Percentiles rank a stretch among this genome's conserved stretches.
phyloP scores from a whole-genome alignment of 176 grass and related monocot species.

The Themeda triandra region DNA sequence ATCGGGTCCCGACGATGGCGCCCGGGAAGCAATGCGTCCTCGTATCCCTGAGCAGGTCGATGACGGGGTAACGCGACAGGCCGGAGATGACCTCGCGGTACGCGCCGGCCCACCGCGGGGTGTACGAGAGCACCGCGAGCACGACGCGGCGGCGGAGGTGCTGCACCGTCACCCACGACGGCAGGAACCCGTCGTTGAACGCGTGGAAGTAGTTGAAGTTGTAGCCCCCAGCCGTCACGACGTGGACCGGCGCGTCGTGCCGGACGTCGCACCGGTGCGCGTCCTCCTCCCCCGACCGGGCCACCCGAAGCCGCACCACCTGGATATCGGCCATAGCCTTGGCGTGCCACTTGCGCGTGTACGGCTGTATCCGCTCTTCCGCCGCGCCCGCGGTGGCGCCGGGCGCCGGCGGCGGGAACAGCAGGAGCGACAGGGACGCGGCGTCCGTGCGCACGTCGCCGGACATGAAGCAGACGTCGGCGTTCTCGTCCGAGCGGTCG shows the following conservation, averaged over 20 bases:
- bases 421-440: conserved; percentile 38
- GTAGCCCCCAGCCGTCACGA: conserved; percentile 66
- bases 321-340: conserved; percentile 33
- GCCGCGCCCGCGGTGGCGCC: neutral
- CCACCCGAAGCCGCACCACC: conserved; percentile 40
- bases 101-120: conserved; percentile 52
- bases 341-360: conserved; percentile 79
- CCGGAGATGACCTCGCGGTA: conserved; percentile 47
- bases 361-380: conserved; percentile 56
- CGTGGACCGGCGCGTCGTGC: conserved; percentile 48
- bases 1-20: conserved; percentile 54
- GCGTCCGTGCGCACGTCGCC: conserved; percentile 62
- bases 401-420: neutral
- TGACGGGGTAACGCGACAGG: conserved; percentile 30
- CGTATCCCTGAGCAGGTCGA: conserved; percentile 54
- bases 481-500: conserved; percentile 54
- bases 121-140: conserved; percentile 50
- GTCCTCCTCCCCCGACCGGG: too few relatives aligned
- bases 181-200: conserved; percentile 66
- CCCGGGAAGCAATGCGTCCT: conserved; percentile 65
- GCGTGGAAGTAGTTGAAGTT: conserved; percentile 61
- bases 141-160: conserved; percentile 54
- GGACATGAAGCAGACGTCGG: conserved; percentile 77
- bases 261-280: conserved; percentile 44
- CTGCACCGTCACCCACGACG: conserved; percentile 53